phyloP scores from a whole-genome alignment of 139 green algal genomes.

The Ettlia oleoabundans region DNA sequence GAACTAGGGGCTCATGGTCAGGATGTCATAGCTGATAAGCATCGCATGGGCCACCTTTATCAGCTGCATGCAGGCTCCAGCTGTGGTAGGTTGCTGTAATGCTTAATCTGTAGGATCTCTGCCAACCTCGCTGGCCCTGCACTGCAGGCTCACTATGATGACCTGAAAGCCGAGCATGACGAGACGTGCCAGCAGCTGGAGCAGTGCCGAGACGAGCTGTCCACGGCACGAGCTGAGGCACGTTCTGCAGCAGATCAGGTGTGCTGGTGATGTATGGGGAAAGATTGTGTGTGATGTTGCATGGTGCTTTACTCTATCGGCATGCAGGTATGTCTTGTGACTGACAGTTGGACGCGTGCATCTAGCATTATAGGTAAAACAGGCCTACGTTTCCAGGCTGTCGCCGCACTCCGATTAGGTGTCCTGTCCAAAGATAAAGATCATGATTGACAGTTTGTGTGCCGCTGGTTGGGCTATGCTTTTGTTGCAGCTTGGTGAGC shows the following conservation, averaged over 20 bases:
- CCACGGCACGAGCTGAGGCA: constrained; percentile 8
- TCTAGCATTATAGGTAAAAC: too few relatives aligned
- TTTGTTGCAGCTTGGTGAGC: constrained; percentile 1
- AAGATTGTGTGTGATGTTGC: background rate
- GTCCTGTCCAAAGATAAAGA: background rate
- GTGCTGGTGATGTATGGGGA: background rate
- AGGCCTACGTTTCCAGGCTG: too few relatives aligned
- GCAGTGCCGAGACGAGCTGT: constrained; percentile 1
- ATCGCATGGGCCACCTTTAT: too few relatives aligned
- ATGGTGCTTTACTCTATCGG: background rate
- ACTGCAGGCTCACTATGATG: constrained; percentile 29
- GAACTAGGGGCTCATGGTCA: too few relatives aligned
- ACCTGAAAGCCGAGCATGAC: constrained; percentile 30
- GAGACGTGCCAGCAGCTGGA: background rate
- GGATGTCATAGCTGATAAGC: too few relatives aligned
- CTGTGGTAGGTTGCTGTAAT: too few relatives aligned
- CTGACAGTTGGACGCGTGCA: too few relatives aligned
- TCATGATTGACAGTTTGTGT: background rate
- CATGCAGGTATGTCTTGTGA: background rate
- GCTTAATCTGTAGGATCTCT: background rate
- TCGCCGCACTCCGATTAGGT: background rate
- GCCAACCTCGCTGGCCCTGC: too few relatives aligned
- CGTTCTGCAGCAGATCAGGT: background rate
- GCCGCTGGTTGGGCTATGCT: too few relatives aligned
- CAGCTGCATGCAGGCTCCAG: too few relatives aligned